Evolutionary conservation across 2,329 filamentous ascomycete species (phyloP).

Genomic region (Corynespora cassiicola): DNA sequence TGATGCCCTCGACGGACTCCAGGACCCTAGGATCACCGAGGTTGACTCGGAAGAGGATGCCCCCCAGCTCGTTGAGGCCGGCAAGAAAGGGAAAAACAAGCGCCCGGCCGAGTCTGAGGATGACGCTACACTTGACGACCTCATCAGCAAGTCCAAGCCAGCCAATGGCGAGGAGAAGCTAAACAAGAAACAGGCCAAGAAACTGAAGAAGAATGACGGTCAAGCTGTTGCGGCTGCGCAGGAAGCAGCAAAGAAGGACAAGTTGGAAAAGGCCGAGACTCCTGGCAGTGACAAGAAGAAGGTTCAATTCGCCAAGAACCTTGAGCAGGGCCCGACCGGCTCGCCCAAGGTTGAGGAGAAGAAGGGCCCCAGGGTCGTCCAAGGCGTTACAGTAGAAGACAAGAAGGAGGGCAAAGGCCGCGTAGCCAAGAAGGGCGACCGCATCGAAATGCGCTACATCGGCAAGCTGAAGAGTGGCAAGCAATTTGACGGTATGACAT

Average conservation of each 20-base stretch:
- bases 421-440: conserved; percentile 87
- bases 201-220: conserved; percentile 98
- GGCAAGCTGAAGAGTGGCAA: conserved; percentile 93
- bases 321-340: conserved; percentile 89
- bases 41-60: conserved; percentile 74
- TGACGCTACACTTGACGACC: conserved; percentile 74
- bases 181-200: conserved; percentile 97
- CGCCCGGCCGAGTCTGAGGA: conserved; percentile 76
- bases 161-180: conserved; percentile 73
- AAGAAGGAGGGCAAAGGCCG: conserved; percentile 89
- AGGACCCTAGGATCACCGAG: conserved; percentile 83
- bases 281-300: conserved; percentile 75
- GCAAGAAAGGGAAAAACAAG: conserved; percentile 85
- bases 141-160: conserved; percentile 77
- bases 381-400: conserved; percentile 93
- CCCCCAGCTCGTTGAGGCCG: conserved; percentile 58
- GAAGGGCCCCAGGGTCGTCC: conserved; percentile 74
- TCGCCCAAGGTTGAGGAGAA: conserved; percentile 56
- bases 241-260: conserved; percentile 60
- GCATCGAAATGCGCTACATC: conserved; percentile 94
- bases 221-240: conserved; percentile 70
- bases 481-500: conserved; percentile 82
- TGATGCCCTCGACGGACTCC: conserved; percentile 64
- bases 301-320: conserved; percentile 98
- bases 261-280: conserved; percentile 57